Percentiles rank a stretch among this genome's conserved stretches.
Evolutionary conservation across 192 early-diverging fungal species (phyloP).

Genomic region (Spizellomyces punctatus): DNA sequence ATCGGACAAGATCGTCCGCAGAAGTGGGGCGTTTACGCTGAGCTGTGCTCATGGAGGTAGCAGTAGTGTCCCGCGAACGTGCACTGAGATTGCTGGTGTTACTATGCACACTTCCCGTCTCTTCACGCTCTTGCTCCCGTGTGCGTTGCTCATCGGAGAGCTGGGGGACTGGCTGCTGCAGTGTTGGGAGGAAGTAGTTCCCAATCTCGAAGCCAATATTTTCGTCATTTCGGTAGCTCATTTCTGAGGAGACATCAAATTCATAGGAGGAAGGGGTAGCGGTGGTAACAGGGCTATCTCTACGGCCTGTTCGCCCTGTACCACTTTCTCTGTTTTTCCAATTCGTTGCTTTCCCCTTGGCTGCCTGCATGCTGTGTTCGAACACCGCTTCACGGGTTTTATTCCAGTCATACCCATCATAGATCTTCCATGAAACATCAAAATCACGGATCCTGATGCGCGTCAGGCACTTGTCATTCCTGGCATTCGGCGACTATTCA

Average conservation of each 20-base stretch:
- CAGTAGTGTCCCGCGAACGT: slow-evolving; percentile 4
- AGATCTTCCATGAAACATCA: slow-evolving; percentile 63
- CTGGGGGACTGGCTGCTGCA: slow-evolving; percentile 16
- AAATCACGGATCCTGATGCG: slow-evolving; percentile 63
- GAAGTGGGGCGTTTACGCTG: slow-evolving; percentile 36
- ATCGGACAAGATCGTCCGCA: slow-evolving; percentile 43
- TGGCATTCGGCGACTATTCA: not conserved
- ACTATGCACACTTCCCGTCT: slow-evolving; percentile 20
- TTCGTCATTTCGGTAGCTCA: not conserved
- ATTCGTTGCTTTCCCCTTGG: not conserved
- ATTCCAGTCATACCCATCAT: slow-evolving; percentile 72
- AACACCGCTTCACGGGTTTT: not conserved
- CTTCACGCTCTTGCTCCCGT: slow-evolving; percentile 19
- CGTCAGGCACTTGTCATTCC: slow-evolving; percentile 28
- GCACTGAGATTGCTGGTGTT: slow-evolving; percentile 1
- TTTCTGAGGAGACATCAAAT: not conserved
- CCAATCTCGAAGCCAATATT: slow-evolving; percentile 26
- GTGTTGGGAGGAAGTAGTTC: slow-evolving; percentile 24
- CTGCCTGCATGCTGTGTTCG: not conserved
- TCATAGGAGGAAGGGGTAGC: too few species aligned
- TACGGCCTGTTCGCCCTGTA: not conserved
- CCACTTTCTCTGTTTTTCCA: not conserved
- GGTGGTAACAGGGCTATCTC: too few species aligned
- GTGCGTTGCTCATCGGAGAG: not conserved
- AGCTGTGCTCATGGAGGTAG: not conserved